phyloP scores from a whole-genome alignment of 1,284 basidiomycete genomes.

The Rhizopogon hawkerae region DNA sequence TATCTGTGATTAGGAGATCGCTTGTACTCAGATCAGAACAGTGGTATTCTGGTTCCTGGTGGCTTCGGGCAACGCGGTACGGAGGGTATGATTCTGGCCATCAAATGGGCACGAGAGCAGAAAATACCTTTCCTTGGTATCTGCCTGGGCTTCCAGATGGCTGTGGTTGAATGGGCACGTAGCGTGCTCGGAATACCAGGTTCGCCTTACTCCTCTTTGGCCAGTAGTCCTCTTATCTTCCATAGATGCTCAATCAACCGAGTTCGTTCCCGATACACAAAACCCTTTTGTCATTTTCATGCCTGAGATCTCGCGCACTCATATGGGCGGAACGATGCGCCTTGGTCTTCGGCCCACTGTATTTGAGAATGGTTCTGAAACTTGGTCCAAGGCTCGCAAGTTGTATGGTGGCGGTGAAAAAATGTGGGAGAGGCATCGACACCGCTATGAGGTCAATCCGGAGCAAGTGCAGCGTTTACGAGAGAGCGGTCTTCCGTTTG shows the following conservation, averaged over 20 bases:
- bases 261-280: slow-evolving; percentile 57
- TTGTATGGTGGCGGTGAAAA: slow-evolving; percentile 81
- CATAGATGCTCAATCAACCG: slow-evolving; percentile 79
- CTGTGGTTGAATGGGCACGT: slow-evolving; percentile 92
- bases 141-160: slow-evolving; percentile 96
- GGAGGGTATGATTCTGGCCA: slow-evolving; percentile 96
- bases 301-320: slow-evolving; percentile 97
- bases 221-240: background rate
- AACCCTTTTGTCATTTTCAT: slow-evolving; percentile 92
- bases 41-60: slow-evolving; percentile 92
- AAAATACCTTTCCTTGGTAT: slow-evolving; percentile 94
- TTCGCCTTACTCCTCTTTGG: slow-evolving; percentile 24
- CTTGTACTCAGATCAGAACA: slow-evolving; percentile 25
- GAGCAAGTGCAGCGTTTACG: slow-evolving; percentile 72
- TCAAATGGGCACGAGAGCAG: slow-evolving; percentile 94
- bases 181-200: slow-evolving; percentile 73
- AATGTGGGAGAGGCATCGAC: slow-evolving; percentile 97
- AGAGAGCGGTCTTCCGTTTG: slow-evolving; percentile 71
- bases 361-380: slow-evolving; percentile 59
- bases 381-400: slow-evolving; percentile 63
- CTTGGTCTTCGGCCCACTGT: slow-evolving; percentile 91
- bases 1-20: slow-evolving; percentile 6
- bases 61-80: slow-evolving; percentile 93
- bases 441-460: slow-evolving; percentile 97
- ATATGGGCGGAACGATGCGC: slow-evolving; percentile 98